Percentiles rank a stretch among this genome's conserved stretches.
phyloP scores from a whole-genome alignment of 768 basidiomycete genomes.

The Lactarius sanguifluus region DNA sequence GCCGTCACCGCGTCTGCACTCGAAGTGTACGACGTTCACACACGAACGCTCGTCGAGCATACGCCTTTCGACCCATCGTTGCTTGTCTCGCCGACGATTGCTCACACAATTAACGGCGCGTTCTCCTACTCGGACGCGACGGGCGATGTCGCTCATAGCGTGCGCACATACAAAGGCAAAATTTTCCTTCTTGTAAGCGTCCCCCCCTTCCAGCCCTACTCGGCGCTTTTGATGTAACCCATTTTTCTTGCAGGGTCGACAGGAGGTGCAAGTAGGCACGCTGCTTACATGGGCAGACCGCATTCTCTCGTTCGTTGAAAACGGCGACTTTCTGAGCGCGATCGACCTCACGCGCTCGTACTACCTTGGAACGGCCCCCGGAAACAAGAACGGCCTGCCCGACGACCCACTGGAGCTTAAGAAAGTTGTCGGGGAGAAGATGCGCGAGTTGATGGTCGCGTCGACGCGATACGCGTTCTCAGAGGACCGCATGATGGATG shows the following conservation, averaged over 20 bases:
- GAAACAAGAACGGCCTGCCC: slow-evolving; percentile 86
- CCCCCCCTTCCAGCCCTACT: neutral
- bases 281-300: slow-evolving; percentile 95
- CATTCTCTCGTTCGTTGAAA: slow-evolving; percentile 77
- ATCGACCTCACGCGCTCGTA: slow-evolving; percentile 85
- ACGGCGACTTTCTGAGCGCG: slow-evolving; percentile 86
- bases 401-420: slow-evolving; percentile 57
- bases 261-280: slow-evolving; percentile 75
- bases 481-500: slow-evolving; percentile 90
- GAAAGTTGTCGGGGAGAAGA: slow-evolving; percentile 66
- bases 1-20: slow-evolving; percentile 57
- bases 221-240: slow-evolving; percentile 16
- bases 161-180: slow-evolving; percentile 85
- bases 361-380: slow-evolving; percentile 75
- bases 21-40: slow-evolving; percentile 66
- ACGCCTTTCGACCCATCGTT: slow-evolving; percentile 56
- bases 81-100: slow-evolving; percentile 54
- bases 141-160: slow-evolving; percentile 61
- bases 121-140: slow-evolving; percentile 50
- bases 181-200: slow-evolving; percentile 81
- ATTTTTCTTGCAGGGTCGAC: slow-evolving; percentile 49
- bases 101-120: slow-evolving; percentile 47
- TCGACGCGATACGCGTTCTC: slow-evolving; percentile 91
- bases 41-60: slow-evolving; percentile 59
- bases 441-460: slow-evolving; percentile 82